Base-by-base conservation (phyloP, 2,329 filamentous ascomycete genomes). In the Teratosphaeria viscida region DNA sequence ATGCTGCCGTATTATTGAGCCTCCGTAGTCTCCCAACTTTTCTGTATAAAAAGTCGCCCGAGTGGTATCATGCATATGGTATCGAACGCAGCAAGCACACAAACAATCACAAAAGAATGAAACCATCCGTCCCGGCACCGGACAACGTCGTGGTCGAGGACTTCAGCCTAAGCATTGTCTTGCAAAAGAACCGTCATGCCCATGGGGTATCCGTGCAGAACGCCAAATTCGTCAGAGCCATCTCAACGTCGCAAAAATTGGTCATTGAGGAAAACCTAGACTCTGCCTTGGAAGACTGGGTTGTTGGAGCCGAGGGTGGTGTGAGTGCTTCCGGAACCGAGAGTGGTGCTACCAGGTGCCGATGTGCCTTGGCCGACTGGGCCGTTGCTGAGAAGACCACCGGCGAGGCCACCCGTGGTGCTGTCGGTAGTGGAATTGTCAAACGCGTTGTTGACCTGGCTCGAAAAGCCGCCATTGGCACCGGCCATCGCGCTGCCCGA, bases 381-480 rank as follows among this genome's bases (percentile, higher is more conserved):
- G 34, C 19, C 19, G 23, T 32, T 55, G 34, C 29, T 34, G 53
- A 37, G 29, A 32, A 55, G 27, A 34, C 53, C 53, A 23, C 53
- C 53, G 7, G 27, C 29, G 16, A 34, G 53, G 26, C 53, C 53
- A 29, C 53, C 53, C 10, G 53, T n/a, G 34, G 53, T 55, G 34
- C 14, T 59, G 58, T 52, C 57, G 23, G 66, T 63, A n/a, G 53
- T 55, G n/a, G 53, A 29, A 39, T 53, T 52, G 26, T 55, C 49
- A 59, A 77, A 78, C 11, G 77, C 77, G 59, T 73, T 71, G 60
- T 77, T 74, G 54, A 80, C 74, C 66, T 80, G 76, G 64, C 72
- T 75, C 59, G 74, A 71, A 62, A 79, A 77, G 34, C 64, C 65
- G 32, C 55, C 58, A 55, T 60, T 60, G 5, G 65, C 68, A 57